These are phyloP conservation scores for Microdochium trichocladiopsis DNA, from an alignment of 2,329 filamentous ascomycete genomes.

Conservation along the genomic window DNA sequence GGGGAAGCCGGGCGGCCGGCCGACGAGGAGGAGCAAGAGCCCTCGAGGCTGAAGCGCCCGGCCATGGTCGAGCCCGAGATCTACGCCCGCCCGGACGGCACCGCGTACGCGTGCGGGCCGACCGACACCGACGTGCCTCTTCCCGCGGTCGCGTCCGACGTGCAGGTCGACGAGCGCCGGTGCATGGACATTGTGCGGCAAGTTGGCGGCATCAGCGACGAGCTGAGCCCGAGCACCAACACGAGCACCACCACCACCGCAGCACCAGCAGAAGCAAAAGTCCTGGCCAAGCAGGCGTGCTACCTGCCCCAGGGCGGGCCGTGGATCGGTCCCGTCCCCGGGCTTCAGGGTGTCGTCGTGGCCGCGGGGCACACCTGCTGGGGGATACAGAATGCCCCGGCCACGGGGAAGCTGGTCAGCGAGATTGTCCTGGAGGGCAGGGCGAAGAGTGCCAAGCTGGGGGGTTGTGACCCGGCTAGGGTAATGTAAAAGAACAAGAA, in stretches of 20 bases:
- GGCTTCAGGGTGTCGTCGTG: slow-evolving; percentile 49
- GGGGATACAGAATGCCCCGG: slow-evolving; percentile 77
- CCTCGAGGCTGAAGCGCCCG: slow-evolving; percentile 13
- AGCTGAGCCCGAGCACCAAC: slow-evolving; percentile 47
- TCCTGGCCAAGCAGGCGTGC: slow-evolving; percentile 64
- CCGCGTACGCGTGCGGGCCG: slow-evolving; percentile 67
- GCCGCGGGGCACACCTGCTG: slow-evolving; percentile 74
- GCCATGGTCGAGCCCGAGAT: slow-evolving; percentile 62
- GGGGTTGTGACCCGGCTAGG: slow-evolving; percentile 45
- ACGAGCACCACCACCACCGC: slow-evolving; percentile 30
- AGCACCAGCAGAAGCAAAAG: slow-evolving; percentile 19
- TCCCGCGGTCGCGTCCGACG: slow-evolving; percentile 53
- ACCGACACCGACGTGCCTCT: slow-evolving; percentile 58
- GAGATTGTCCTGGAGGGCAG: slow-evolving; percentile 57
- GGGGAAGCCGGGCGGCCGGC: neutral
- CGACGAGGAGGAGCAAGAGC: neutral
- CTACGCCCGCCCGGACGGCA: slow-evolving; percentile 67
- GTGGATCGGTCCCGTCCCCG: slow-evolving; percentile 56
- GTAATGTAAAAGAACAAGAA: slow-evolving; percentile 19
- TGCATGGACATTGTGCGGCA: slow-evolving; percentile 67
- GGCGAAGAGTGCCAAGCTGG: slow-evolving; percentile 49
- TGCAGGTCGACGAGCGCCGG: slow-evolving; percentile 55
- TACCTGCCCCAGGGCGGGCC: slow-evolving; percentile 69
- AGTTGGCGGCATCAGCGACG: slow-evolving; percentile 42
- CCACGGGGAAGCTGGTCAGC: slow-evolving; percentile 59